Evolutionary conservation across 208 protist species (phyloP).

Genomic region (Crithidia expoeki): DNA sequence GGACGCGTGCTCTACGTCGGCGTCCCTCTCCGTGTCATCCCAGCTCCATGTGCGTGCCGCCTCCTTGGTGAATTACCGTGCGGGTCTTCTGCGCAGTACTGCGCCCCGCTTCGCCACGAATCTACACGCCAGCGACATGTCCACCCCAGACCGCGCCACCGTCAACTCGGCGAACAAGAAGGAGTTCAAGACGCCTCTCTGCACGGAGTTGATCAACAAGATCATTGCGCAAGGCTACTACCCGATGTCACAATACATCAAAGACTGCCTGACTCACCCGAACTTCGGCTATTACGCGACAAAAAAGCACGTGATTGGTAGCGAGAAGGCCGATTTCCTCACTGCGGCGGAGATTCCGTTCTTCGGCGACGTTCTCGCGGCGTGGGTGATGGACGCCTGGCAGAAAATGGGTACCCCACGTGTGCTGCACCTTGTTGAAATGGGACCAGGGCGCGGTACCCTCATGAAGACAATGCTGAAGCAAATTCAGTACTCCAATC

Average conservation of each 20-base stretch:
- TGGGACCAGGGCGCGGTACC: constrained; percentile 86
- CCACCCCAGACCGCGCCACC: constrained; percentile 82
- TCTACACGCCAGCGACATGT: constrained; percentile 88
- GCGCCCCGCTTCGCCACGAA: constrained; percentile 41
- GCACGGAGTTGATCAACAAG: constrained; percentile 83
- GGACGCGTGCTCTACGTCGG: background rate
- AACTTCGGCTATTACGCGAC: constrained; percentile 89
- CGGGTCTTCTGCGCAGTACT: constrained; percentile 22
- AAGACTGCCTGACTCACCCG: constrained; percentile 90
- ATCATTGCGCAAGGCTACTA: constrained; percentile 87
- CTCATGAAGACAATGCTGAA: constrained; percentile 90
- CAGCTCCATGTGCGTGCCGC: background rate
- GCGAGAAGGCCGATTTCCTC: constrained; percentile 89
- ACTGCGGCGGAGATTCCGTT: constrained; percentile 91
- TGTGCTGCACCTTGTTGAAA: constrained; percentile 88
- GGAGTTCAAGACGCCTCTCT: constrained; percentile 88
- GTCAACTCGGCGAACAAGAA: constrained; percentile 80
- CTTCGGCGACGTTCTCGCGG: constrained; percentile 90
- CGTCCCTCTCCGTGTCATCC: background rate
- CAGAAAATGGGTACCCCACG: constrained; percentile 92
- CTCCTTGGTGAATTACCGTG: background rate
- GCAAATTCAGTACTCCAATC: constrained; percentile 84
- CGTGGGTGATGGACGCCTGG: constrained; percentile 91
- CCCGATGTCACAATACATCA: constrained; percentile 91
- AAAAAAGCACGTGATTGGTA: constrained; percentile 88